These are phyloP conservation scores for Solanum clarkiae DNA, from an alignment of 257 asterid species.

Conservation along the genomic window DNA sequence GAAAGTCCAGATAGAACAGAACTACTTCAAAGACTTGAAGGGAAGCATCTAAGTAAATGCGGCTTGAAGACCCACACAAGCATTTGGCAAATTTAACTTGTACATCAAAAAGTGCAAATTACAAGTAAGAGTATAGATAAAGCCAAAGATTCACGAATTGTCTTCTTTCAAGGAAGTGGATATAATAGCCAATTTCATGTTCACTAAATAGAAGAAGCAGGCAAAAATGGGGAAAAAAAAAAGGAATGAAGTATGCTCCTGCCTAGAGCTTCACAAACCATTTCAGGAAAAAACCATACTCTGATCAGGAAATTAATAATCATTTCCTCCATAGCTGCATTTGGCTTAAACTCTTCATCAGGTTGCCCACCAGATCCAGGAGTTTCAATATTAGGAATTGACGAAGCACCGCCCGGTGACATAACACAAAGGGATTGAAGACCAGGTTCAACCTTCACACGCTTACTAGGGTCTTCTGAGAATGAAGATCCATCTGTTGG, in stretches of 20 bases:
- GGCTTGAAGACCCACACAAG: background rate
- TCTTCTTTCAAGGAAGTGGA: background rate
- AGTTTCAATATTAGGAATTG: constrained; percentile 86
- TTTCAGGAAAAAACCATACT: constrained; percentile 31
- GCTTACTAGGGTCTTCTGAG: constrained; percentile 83
- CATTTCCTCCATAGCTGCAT: constrained; percentile 99
- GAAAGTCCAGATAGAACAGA: background rate
- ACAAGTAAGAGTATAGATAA: background rate
- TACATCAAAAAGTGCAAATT: background rate
- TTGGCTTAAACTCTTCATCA: constrained; percentile 99
- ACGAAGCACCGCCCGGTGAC: constrained; percentile 95
- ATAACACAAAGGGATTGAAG: constrained; percentile 86
- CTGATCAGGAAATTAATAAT: constrained; percentile 94
- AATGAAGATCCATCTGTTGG: constrained; percentile 70
- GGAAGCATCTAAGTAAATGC: background rate
- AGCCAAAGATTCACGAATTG: background rate
- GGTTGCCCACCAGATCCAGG: constrained; percentile 93
- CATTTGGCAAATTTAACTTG: background rate
- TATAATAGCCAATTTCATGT: background rate
- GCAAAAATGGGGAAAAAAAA: background rate
- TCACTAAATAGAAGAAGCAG: background rate
- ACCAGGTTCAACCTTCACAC: constrained; percentile 96
- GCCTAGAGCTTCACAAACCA: background rate
- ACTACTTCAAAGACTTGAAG: background rate
- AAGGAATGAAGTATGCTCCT: constrained; percentile 7